These are phyloP conservation scores for Microbotryum intermedium DNA, from an alignment of 1,284 basidiomycete genomes.

Conservation along the genomic window DNA sequence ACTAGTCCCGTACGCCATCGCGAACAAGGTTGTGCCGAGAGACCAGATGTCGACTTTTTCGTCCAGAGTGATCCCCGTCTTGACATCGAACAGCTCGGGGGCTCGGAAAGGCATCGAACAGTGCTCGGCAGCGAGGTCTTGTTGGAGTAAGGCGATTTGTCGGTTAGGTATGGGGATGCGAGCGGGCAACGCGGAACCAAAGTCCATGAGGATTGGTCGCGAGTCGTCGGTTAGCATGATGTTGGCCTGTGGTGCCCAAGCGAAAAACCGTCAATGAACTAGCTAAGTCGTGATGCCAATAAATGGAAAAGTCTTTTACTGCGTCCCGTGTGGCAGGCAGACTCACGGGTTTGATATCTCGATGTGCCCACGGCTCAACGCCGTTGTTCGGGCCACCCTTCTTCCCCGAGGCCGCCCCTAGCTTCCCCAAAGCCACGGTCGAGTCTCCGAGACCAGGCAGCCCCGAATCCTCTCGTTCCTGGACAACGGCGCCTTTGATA, in stretches of 20 bases:
- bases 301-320: background rate
- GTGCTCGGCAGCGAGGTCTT: constrained; percentile 90
- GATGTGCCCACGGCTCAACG: constrained; percentile 83
- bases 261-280: background rate
- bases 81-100: constrained; percentile 86
- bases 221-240: constrained; percentile 86
- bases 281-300: background rate
- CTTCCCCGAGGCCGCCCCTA: background rate
- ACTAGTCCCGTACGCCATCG: constrained; percentile 65
- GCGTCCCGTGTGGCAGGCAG: too few species aligned
- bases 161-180: constrained; percentile 68
- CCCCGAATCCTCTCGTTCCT: constrained; percentile 35
- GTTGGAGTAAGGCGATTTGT: constrained; percentile 75
- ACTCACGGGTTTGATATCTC: constrained; percentile 82
- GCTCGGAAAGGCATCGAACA: constrained; percentile 94
- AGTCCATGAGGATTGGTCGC: constrained; percentile 88
- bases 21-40: constrained; percentile 81
- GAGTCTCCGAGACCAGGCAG: constrained; percentile 17
- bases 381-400: constrained; percentile 42
- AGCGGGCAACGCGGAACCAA: constrained; percentile 79
- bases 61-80: constrained; percentile 74
- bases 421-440: constrained; percentile 4
- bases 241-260: constrained; percentile 51
- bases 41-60: constrained; percentile 97
- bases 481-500: background rate